These are phyloP conservation scores for Leishmania lainsoni DNA, from an alignment of 208 protist genomes.

Conservation along the genomic window DNA sequence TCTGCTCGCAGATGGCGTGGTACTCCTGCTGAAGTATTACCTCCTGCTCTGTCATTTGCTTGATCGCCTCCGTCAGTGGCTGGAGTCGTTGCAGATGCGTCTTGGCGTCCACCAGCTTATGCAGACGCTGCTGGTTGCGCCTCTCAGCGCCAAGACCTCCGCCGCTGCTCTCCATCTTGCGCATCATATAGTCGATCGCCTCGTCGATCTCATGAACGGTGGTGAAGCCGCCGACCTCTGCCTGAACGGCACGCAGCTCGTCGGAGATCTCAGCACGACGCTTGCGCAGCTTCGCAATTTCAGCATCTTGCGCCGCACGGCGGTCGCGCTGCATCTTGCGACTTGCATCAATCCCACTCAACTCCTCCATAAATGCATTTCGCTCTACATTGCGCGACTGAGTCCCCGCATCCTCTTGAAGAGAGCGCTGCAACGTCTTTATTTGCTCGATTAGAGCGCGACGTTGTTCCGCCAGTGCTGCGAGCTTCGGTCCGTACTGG, in stretches of 20 bases:
- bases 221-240: slow-evolving; percentile 69
- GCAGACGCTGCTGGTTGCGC: slow-evolving; percentile 49
- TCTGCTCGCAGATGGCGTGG: slow-evolving; percentile 75
- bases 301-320: slow-evolving; percentile 56
- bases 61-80: slow-evolving; percentile 66
- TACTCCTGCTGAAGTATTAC: slow-evolving; percentile 73
- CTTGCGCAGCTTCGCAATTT: slow-evolving; percentile 65
- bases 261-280: slow-evolving; percentile 47
- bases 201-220: slow-evolving; percentile 70
- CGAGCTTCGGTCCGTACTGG: slow-evolving; percentile 45
- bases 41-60: slow-evolving; percentile 65
- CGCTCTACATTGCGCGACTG: slow-evolving; percentile 42
- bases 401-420: slow-evolving; percentile 40
- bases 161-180: slow-evolving; percentile 81
- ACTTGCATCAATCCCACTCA: slow-evolving; percentile 61
- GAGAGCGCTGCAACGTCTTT: slow-evolving; percentile 57
- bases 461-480: slow-evolving; percentile 46
- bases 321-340: slow-evolving; percentile 53
- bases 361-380: slow-evolving; percentile 40
- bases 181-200: slow-evolving; percentile 65
- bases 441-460: slow-evolving; percentile 54
- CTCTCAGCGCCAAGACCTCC: slow-evolving; percentile 67
- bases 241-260: slow-evolving; percentile 53
- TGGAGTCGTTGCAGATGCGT: slow-evolving; percentile 62
- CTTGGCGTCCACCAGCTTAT: slow-evolving; percentile 78